Evolutionary conservation across 2,329 filamentous ascomycete genomes (phyloP), one percentile per base, ranked within the genome.

Genomic region (Cryoendolithus antarcticus): DNA sequence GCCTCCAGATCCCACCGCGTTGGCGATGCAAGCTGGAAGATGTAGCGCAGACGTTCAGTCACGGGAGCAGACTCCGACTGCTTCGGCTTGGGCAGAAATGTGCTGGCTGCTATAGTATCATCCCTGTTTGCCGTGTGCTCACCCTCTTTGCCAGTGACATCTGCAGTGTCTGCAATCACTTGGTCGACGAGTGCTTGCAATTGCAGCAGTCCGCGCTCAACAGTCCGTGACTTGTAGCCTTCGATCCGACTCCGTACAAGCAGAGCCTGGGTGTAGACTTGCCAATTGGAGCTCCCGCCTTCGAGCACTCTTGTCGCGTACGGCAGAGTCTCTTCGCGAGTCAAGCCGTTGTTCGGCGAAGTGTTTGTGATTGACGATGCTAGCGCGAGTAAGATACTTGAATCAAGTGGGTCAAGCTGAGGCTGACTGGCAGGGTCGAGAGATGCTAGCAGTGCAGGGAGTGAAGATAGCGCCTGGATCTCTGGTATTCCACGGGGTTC

Each of bases 111-210:
- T 27, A 27, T 4, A 27, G 24, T 27, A 27, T 27, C 24, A 27
- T 27, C 7, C 6, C 24, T 27, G 24, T 27, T 8, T 27, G 24
- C 24, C 24, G 24, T 27, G 9, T 51, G 48, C 2, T 54, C 53
- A 1, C 55, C 50, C 31, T 53, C 50, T 27, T 27, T 27, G 9
- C 35, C 30, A 9, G 39, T 35, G 3, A 40, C 50, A 9, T 61
- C 58, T 2, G 72, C 67, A 0, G 85, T 96, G 44, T 96, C 88
- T 0, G 85, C 83, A 43, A 98, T 78, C 38, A 98, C 82, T 55
- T 98, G 91, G 51, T 98, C 91, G 1, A 95, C 88, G 0, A 98
- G 76, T 1, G 88, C 88, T 61, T 98, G 91, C 49, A 98, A 74
- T 62, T 98, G 91, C 12, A 98, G 66, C 0, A 98, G 76, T 33